These are phyloP conservation scores for Neolentinus lepideus DNA, from an alignment of 1,284 basidiomycete genomes.

Conservation along the genomic window DNA sequence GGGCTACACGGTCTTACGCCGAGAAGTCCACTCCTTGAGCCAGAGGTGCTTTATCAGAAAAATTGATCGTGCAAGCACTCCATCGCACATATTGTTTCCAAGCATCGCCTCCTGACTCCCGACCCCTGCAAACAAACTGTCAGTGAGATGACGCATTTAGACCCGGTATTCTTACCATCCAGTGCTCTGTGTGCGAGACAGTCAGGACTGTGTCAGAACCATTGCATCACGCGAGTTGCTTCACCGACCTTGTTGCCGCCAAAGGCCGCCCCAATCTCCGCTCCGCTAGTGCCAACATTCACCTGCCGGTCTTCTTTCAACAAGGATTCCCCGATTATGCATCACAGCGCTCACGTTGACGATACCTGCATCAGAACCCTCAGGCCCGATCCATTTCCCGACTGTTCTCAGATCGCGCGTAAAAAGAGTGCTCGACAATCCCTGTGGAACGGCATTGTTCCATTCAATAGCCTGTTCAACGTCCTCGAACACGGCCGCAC, in stretches of 20 bases:
- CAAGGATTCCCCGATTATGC: slow-evolving; percentile 6
- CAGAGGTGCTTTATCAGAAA: slow-evolving; percentile 80
- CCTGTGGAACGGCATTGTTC: slow-evolving; percentile 92
- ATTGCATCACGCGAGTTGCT: neutral
- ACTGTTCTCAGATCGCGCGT: slow-evolving; percentile 78
- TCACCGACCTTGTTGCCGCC: slow-evolving; percentile 82
- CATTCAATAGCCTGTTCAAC: slow-evolving; percentile 86
- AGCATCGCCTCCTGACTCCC: slow-evolving; percentile 92
- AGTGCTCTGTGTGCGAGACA: slow-evolving; percentile 48
- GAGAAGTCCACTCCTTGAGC: slow-evolving; percentile 89
- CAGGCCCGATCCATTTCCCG: slow-evolving; percentile 88
- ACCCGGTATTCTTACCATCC: slow-evolving; percentile 52
- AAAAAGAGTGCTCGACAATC: slow-evolving; percentile 87
- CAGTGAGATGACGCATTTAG: neutral
- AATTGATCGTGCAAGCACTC: slow-evolving; percentile 92
- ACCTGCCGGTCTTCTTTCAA: slow-evolving; percentile 38
- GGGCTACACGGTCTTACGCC: slow-evolving; percentile 21
- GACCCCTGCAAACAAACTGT: slow-evolving; percentile 56
- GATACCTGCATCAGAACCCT: slow-evolving; percentile 81
- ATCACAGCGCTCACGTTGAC: slow-evolving; percentile 55
- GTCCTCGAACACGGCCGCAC: slow-evolving; percentile 84
- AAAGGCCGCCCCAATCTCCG: slow-evolving; percentile 89
- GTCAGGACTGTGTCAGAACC: neutral
- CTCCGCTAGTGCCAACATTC: slow-evolving; percentile 90
- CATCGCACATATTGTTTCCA: slow-evolving; percentile 93